Base-by-base conservation (phyloP, 768 basidiomycete species). In the Termitomyces sp. region DNA sequence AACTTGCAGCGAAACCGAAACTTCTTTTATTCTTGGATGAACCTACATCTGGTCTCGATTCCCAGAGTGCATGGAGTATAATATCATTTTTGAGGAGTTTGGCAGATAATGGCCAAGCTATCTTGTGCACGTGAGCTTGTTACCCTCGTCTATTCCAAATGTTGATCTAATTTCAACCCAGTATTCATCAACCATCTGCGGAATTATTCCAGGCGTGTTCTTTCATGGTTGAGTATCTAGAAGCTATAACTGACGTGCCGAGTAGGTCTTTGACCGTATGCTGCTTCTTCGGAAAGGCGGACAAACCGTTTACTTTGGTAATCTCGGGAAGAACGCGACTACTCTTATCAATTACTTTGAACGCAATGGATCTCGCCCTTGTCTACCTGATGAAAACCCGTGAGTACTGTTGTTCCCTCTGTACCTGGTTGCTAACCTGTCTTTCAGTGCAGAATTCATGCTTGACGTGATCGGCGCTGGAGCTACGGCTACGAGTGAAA, bases 21-120 rank as follows among this genome's bases (percentile, higher is more conserved):
- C 74, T 94, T 0, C 74, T 96, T 0, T 76, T 95, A 28, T 94
- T 95, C 76, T 72, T 94, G 44, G 93, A 94, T 63, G 92, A 95
- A 67, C 94, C 94, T 0, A 95, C 94, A 2, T 86, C 89, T 39
- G 91, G 92, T 28, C 75, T 94, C 16, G 91, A 93, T 68, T 91
- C 90, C 0, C 90, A 92, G 70, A 88, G 85, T 54, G 91, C 91
- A 3, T 91, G 90, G 89, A 86, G 85, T 11, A 91, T 94, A 57
- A 73, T 91, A 55, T 70, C 78, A 1, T 91, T 94, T 74, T 73
- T 94, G 39, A 78, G 86, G 12, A 79, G 83, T 51, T 81, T 94
- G 30, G 90, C 91, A 6, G 80, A 89, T 58, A 83, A 81, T 56
- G 93, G 93, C 1, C 92, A 93, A 64, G 88, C 90, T 39, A 94